phyloP scores from a whole-genome alignment of 1,284 basidiomycete species.

The Stereum hirsutum region DNA sequence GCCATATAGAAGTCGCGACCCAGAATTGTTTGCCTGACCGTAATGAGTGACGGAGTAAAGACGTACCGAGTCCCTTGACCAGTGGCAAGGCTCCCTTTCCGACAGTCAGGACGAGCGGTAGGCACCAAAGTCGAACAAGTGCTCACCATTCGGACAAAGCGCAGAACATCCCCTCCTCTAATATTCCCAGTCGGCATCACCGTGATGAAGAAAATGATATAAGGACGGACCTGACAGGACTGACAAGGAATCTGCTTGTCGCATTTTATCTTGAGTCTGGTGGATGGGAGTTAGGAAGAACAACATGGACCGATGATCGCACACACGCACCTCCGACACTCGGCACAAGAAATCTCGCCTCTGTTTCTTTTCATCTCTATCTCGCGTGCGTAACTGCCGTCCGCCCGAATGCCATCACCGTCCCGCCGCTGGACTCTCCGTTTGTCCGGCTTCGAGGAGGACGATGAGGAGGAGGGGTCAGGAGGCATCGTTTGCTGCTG shows the following conservation, averaged over 20 bases:
- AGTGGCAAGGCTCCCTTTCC: constrained; percentile 45
- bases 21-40: too few relatives aligned
- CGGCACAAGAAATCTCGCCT: constrained; percentile 52
- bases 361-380: constrained; percentile 18
- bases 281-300: constrained; percentile 6
- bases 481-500: constrained; percentile 19
- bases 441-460: too few relatives aligned
- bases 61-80: constrained; percentile 53
- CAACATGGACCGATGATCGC: constrained; percentile 20
- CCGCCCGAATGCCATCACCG: constrained; percentile 18
- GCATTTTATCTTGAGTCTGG: constrained; percentile 65
- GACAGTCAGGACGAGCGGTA: neutral
- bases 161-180: constrained; percentile 57
- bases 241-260: constrained; percentile 71
- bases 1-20: too few relatives aligned
- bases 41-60: constrained; percentile 2
- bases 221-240: constrained; percentile 43
- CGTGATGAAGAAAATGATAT: neutral
- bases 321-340: constrained; percentile 53
- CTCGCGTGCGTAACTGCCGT: constrained; percentile 22
- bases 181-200: neutral
- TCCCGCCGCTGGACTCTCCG: constrained; percentile 17
- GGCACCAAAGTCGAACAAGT: neutral
- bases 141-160: constrained; percentile 61
- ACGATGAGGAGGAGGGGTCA: too few relatives aligned